Evolutionary conservation across 345 rosid species (phyloP), one percentile per base, ranked within the genome.

Genomic region (Gossypium bickii): DNA sequence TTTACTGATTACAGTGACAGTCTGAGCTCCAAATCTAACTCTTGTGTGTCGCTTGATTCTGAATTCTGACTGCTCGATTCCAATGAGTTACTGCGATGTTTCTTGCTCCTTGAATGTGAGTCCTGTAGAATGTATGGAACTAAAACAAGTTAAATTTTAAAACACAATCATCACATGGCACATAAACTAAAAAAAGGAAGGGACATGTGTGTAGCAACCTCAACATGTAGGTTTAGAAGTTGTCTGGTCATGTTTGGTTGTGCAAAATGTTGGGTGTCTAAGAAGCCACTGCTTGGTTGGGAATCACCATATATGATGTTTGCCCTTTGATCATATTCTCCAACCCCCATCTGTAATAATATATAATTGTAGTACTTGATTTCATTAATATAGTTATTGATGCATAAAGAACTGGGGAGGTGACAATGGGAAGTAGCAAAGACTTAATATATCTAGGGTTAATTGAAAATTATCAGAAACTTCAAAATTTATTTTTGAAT

Each of bases 11-110:
- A 89, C 77, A 90, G 85, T 12, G 87, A 95, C 72, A 95, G 75
- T 85, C 89, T 90, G 47, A 95, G 90, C 83, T 95, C 99, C 89
- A 95, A 88, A 78, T 95, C 99, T 27, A 80, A 82, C 74, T 91
- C 99, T 83, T 85, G 91, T 66, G 79, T 76, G 70, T 92, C 93
- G 66, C 87, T 89, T 18, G 95, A 78, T 72, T 88, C 94, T 1
- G 92, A 89, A 71, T 89, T 86, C 48, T 84, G 93, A 78, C 87
- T 87, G 83, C 84, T 79, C 1, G 97, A 89, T 25, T 90, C 92
- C 86, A 81, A 38, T 6, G 92, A 86, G 71, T 56, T 58, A 72
- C 85, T 85, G 67, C 86, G 70, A 25, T 82, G 78, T 65, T 84
- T 83, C 77, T 85, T 84, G 69, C 63, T 80, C 64, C 68, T 83